Base-by-base conservation (phyloP, 2,329 filamentous ascomycete species). In the Cephalotrichum gorgonifer region DNA sequence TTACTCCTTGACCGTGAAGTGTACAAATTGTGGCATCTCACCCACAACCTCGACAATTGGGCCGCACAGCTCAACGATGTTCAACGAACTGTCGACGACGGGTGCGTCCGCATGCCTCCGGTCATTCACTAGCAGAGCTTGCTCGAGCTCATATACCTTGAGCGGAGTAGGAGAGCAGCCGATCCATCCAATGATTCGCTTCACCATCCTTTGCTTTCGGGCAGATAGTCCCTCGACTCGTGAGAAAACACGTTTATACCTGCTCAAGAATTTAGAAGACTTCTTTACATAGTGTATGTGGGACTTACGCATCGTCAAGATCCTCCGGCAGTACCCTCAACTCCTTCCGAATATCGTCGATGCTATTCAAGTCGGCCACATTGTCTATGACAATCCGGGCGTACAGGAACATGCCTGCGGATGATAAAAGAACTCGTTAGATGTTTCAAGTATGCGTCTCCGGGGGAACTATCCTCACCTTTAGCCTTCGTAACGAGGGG, bases 1-100 rank as follows among this genome's bases (percentile, higher is more conserved):
- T 17, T 38, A 38, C 14, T 63, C 57, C 44, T 62, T 58, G 22
- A 57, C 61, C 2, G 60, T 64, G 51, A 64, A 64, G 48, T 64
- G 61, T 4, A 64, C 60, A 45, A 64, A 61, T 6, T 60, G 59
- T 12, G 60, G 51, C 23, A 52, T 51, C 3, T 53, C 55, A 52
- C 62, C 56, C 1, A 56, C 52, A 25, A 60, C 38, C 50, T 64
- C 62, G 4, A 64, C 50, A 23, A 64, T 55, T 1, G 62, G 58
- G 6, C 62, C 62, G 47, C 61, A 63, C 8, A 62, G 27, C 26
- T 48, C 25, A 26, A 54, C 43, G 28, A 60, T 14, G 33, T 56
- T 52, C 9, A 58, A 22, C 2, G 23, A 8, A 12, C 20, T 50
- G 17, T 12, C 23, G 25, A 23, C 26, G 8, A 11, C 45, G 23